A percentile compares a stretch with the other conserved stretches of the same genome.
Conservation (phyloP, 176 grass and related monocot species). For the Canna indica region DNA sequence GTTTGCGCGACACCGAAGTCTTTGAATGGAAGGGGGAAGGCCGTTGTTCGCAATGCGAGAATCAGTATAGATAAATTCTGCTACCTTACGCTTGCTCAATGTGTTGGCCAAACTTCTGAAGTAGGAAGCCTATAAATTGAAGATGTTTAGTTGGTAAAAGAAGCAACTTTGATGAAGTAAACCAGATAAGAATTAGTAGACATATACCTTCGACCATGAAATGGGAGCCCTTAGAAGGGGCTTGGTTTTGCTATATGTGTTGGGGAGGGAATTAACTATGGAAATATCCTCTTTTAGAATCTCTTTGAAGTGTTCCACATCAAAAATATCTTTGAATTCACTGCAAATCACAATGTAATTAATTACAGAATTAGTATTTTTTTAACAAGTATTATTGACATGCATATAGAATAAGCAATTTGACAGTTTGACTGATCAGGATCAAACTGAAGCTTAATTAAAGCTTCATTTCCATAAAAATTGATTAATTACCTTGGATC, state of each 20-base stretch:
- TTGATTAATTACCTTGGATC: slow-evolving; percentile 38
- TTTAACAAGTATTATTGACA: neutral
- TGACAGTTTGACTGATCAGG: neutral
- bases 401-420: neutral
- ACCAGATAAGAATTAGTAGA: neutral
- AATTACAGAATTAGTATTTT: neutral
- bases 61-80: slow-evolving; percentile 83
- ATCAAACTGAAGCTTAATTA: neutral
- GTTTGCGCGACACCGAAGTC: slow-evolving; percentile 75
- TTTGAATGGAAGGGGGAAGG: slow-evolving; percentile 70
- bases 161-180: too few relatives aligned
- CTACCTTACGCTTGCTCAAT: slow-evolving; percentile 68
- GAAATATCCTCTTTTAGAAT: slow-evolving; percentile 5
- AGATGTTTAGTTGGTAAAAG: neutral
- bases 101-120: slow-evolving; percentile 52
- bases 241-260: neutral
- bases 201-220: slow-evolving; percentile 78
- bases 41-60: slow-evolving; percentile 80
- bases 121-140: slow-evolving; percentile 64
- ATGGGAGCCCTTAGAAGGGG: slow-evolving; percentile 46
- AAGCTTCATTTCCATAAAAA: slow-evolving; percentile 8
- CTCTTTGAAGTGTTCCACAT: slow-evolving; percentile 9
- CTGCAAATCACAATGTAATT: slow-evolving; percentile 17
- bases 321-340: slow-evolving; percentile 82
- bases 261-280: slow-evolving; percentile 10